Evolutionary conservation across 352 stramenopile genomes (phyloP).

Genomic region (Globisporangium takayamanum): DNA sequence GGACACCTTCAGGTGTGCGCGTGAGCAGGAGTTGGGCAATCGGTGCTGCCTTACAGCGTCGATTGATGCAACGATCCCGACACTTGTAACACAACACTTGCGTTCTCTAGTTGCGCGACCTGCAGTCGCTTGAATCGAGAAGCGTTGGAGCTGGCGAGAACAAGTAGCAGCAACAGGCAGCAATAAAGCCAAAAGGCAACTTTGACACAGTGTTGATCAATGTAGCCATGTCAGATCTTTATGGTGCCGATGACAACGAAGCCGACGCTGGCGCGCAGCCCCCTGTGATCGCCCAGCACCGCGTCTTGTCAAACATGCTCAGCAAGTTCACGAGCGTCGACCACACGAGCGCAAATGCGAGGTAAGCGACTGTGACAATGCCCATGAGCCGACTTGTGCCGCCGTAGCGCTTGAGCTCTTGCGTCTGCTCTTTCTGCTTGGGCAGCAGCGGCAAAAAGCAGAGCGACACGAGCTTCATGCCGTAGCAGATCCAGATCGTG

Average conservation of each 20-base stretch:
- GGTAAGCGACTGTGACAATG: constrained; percentile 26
- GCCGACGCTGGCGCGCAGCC: constrained; percentile 24
- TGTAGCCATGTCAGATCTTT: not conserved
- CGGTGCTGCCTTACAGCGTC: no score
- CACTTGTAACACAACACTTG: no score
- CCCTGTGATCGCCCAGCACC: constrained; percentile 52
- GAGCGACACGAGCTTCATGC: constrained; percentile 47
- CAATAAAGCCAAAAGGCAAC: no score
- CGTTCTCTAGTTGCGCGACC: no score
- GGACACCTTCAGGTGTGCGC: no score
- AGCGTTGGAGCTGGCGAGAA: no score
- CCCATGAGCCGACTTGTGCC: constrained; percentile 32
- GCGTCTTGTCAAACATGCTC: constrained; percentile 43
- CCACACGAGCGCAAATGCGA: constrained; percentile 30
- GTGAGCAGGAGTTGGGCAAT: no score
- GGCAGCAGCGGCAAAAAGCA: constrained; percentile 41
- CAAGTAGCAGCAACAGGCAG: no score
- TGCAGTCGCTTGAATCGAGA: no score
- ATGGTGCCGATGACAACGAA: not conserved
- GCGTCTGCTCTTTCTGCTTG: constrained; percentile 40
- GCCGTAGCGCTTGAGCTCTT: constrained; percentile 33
- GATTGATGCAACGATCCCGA: no score
- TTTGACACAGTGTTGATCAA: no score
- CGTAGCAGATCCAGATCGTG: constrained; percentile 52
- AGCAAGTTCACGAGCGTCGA: constrained; percentile 39